phyloP scores from a whole-genome alignment of 176 grass and related monocot genomes.

The Musa beccarii region DNA sequence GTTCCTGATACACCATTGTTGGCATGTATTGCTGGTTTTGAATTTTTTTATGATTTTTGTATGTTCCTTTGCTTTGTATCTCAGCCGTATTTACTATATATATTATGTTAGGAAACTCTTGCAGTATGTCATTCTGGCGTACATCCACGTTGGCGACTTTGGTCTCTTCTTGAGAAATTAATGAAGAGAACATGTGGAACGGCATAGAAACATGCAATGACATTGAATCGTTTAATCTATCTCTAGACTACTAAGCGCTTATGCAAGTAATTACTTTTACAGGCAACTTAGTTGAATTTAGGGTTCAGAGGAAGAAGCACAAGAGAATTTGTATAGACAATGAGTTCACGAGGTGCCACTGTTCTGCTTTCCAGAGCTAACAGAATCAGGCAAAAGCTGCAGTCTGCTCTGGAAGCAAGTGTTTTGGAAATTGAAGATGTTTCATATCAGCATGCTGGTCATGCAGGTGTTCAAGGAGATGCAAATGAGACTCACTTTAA shows the following conservation, averaged over 20 bases:
- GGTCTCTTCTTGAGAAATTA: neutral
- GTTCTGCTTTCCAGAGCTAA: conserved; percentile 61
- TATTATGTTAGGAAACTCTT: neutral
- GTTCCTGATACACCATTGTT: neutral
- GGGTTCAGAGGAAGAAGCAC: neutral
- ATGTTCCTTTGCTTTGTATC: neutral
- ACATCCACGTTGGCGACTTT: neutral
- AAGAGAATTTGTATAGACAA: conserved; percentile 18
- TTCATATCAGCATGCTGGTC: conserved; percentile 78
- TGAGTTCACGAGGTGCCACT: conserved; percentile 52
- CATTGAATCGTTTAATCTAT: no score
- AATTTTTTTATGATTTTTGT: neutral
- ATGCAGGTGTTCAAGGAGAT: conserved; percentile 66
- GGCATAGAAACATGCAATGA: no score
- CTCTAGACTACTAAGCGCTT: neutral
- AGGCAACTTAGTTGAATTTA: neutral
- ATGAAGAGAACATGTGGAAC: neutral
- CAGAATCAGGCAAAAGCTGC: conserved; percentile 82
- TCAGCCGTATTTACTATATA: neutral
- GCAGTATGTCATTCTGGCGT: neutral
- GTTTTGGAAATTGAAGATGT: conserved; percentile 84
- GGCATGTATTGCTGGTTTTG: neutral
- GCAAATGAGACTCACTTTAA: conserved; percentile 90
- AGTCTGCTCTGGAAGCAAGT: conserved; percentile 75
- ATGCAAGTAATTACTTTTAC: neutral